Conservation (phyloP, 495 filamentous ascomycete genomes). For the Pseudomonodictys pantanalensis region DNA sequence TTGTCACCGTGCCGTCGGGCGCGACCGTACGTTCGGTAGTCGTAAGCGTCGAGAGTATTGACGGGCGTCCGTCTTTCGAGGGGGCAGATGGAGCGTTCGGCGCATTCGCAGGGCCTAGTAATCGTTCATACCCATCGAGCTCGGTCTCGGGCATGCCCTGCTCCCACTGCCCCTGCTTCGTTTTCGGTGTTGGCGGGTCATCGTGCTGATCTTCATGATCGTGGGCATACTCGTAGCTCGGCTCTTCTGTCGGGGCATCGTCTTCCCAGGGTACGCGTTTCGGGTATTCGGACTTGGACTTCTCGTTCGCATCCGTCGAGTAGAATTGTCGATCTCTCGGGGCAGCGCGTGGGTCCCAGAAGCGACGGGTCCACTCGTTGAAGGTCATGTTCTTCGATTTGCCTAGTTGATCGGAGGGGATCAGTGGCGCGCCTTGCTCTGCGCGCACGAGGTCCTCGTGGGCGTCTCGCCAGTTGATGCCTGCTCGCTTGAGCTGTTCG, state of each 20-base stretch:
- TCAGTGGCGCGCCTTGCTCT: constrained; percentile 11
- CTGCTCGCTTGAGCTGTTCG: not conserved
- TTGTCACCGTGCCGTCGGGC: constrained; percentile 61
- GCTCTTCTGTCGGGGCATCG: constrained; percentile 13
- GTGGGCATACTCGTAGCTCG: constrained; percentile 26
- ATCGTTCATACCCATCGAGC: constrained; percentile 31
- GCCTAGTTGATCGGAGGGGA: constrained; percentile 7
- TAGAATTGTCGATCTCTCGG: not conserved
- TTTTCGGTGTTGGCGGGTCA: constrained; percentile 22
- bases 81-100: constrained; percentile 7
- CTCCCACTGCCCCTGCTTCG: not conserved
- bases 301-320: not conserved
- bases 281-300: not conserved
- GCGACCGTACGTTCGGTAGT: constrained; percentile 54
- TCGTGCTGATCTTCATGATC: constrained; percentile 34
- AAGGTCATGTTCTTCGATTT: not conserved
- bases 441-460: constrained; percentile 29
- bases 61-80: constrained; percentile 9
- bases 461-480: constrained; percentile 26
- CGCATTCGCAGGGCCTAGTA: constrained; percentile 14
- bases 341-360: not conserved
- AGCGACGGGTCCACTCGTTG: not conserved
- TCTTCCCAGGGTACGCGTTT: constrained; percentile 7
- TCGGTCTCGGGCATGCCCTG: constrained; percentile 22
- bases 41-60: constrained; percentile 56